These are phyloP conservation scores for Penicillium goetzii DNA, from an alignment of 495 filamentous ascomycete species.

Conservation along the genomic window DNA sequence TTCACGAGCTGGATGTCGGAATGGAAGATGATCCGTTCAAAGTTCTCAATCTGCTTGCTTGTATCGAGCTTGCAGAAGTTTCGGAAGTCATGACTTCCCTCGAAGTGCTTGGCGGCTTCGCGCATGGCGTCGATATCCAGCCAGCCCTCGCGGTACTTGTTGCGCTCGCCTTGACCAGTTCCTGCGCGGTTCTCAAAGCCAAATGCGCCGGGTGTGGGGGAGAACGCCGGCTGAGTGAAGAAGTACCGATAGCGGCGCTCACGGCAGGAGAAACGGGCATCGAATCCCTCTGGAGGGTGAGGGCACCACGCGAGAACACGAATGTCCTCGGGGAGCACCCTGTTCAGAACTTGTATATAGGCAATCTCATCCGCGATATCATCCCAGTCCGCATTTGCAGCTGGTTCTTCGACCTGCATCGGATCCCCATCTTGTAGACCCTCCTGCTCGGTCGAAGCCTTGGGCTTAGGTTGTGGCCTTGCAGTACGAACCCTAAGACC, in stretches of 20 bases:
- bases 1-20: conserved; percentile 73
- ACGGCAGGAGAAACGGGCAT: conserved; percentile 89
- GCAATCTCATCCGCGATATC: conserved; percentile 79
- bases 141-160: conserved; percentile 55
- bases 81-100: conserved; percentile 89
- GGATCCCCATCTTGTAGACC: conserved; percentile 27
- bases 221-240: conserved; percentile 90
- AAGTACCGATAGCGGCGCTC: conserved; percentile 93
- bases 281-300: conserved; percentile 73
- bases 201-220: conserved; percentile 54
- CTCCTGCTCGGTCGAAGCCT: conserved; percentile 21
- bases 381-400: conserved; percentile 61
- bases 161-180: conserved; percentile 27
- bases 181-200: conserved; percentile 37
- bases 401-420: conserved; percentile 30
- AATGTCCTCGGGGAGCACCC: conserved; percentile 86
- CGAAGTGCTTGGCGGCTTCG: conserved; percentile 73
- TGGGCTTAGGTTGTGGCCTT: conserved; percentile 51
- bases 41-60: conserved; percentile 82
- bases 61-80: conserved; percentile 95
- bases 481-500: conserved; percentile 79
- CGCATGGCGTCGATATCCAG: conserved; percentile 88
- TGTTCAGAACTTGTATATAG: conserved; percentile 81
- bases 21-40: conserved; percentile 73
- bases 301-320: conserved; percentile 92